Evolutionary conservation across 371 early-diverging fungal species (phyloP).

Genomic region (Mucor racemosus): DNA sequence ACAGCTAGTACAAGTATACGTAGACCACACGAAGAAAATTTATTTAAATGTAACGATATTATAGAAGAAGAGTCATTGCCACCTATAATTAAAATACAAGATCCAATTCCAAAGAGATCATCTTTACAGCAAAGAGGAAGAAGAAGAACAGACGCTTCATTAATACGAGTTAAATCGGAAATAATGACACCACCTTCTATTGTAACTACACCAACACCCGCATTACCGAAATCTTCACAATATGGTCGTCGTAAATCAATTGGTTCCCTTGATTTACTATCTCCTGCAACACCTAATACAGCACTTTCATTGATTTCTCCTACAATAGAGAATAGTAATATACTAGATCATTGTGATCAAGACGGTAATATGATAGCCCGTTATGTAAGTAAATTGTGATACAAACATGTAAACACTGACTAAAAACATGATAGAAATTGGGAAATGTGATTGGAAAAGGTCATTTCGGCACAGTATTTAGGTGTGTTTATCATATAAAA

Average conservation of each 20-base stretch:
- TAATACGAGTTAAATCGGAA: not conserved
- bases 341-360: conserved; percentile 45
- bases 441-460: conserved; percentile 94
- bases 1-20: not conserved
- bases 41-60: not conserved
- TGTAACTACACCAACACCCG: not conserved
- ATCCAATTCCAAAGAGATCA: not conserved
- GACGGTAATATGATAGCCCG: conserved; percentile 54
- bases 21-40: conserved; percentile 14
- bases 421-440: conserved; percentile 56
- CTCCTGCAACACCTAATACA: conserved; percentile 1
- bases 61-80: not conserved
- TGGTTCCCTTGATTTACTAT: not conserved
- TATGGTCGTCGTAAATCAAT: conserved; percentile 15
- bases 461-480: conserved; percentile 87
- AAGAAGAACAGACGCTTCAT: conserved; percentile 18
- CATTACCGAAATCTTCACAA: not conserved
- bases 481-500: conserved; percentile 31
- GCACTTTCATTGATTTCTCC: not conserved
- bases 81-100: conserved; percentile 4
- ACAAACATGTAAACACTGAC: not conserved
- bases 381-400: conserved; percentile 40
- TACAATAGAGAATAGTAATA: not conserved
- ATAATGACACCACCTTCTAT: not conserved
- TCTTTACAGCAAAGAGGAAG: not conserved